phyloP scores from a whole-genome alignment of 1,139 yeast genomes.

The Candida tunisiensis region DNA sequence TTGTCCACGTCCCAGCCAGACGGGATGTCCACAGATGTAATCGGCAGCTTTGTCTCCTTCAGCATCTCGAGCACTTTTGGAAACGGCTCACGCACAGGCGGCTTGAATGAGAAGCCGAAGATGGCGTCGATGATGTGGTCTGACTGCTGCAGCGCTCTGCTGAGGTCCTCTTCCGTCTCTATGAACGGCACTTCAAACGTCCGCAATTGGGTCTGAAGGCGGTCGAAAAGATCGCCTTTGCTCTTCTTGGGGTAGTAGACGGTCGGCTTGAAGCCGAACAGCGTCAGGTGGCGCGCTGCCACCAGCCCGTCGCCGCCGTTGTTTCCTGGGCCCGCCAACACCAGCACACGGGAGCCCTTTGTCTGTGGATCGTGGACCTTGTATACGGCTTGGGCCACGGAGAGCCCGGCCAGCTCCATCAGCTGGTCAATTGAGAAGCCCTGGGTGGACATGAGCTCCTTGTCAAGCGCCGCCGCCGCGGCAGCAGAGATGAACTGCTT shows the following conservation, averaged over 20 bases:
- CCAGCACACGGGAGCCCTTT: constrained; percentile 30
- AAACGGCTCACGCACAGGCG: constrained; percentile 78
- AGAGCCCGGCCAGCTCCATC: constrained; percentile 92
- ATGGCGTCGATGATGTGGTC: constrained; percentile 58
- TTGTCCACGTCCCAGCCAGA: constrained; percentile 94
- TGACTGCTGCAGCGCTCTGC: constrained; percentile 17
- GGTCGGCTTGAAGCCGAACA: constrained; percentile 64
- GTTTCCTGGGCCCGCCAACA: constrained; percentile 89
- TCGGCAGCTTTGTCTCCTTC: constrained; percentile 27
- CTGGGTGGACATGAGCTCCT: constrained; percentile 70
- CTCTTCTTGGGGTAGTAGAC: constrained; percentile 29
- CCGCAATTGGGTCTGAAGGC: constrained; percentile 41
- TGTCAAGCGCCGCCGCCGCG: constrained; percentile 65
- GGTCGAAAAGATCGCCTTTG: constrained; percentile 17
- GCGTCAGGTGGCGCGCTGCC: constrained; percentile 75
- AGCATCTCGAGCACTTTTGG: constrained; percentile 37
- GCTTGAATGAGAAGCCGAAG: constrained; percentile 86
- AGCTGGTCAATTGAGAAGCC: constrained; percentile 82
- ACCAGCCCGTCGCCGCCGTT: constrained; percentile 96
- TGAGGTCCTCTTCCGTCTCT: constrained; percentile 22
- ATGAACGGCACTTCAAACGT: constrained; percentile 34
- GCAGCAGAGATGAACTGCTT: constrained; percentile 25
- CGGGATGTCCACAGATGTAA: constrained; percentile 80
- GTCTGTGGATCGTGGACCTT: constrained; percentile 45
- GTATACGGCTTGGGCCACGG: constrained; percentile 80